Evolutionary conservation across 1,284 basidiomycete genomes (phyloP).

Genomic region (Marasmius sp.): DNA sequence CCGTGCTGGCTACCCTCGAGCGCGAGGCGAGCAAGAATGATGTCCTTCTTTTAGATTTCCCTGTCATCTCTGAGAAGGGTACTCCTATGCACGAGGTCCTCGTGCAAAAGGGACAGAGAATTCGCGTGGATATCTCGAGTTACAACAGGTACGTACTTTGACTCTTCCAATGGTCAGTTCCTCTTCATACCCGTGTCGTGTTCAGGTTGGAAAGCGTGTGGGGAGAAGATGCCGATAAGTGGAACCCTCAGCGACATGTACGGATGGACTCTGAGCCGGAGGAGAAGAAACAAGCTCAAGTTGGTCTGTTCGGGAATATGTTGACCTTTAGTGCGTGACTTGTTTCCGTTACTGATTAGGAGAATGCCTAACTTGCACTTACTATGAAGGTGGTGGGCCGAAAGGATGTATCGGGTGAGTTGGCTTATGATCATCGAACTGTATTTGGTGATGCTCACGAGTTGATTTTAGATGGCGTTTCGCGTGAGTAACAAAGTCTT

Average conservation of each 20-base stretch:
- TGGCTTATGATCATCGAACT: not conserved
- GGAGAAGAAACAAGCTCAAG: conserved; percentile 6
- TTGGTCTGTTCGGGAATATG: conserved; percentile 11
- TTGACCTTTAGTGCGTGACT: not conserved
- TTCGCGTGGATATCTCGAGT: conserved; percentile 10
- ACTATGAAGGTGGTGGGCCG: conserved; percentile 8
- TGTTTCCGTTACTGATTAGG: not conserved
- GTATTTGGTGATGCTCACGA: not conserved
- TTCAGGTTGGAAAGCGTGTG: conserved; percentile 5
- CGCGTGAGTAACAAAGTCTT: conserved; percentile 6
- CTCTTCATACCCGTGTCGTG: not conserved
- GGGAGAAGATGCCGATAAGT: conserved; percentile 13
- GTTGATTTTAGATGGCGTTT: conserved; percentile 2
- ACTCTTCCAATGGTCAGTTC: not conserved
- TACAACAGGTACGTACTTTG: conserved; percentile 7
- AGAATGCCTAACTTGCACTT: not conserved
- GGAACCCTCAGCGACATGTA: conserved; percentile 11
- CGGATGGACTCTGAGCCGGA: not conserved
- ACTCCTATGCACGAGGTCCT: conserved; percentile 17
- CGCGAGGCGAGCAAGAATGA: conserved; percentile 21
- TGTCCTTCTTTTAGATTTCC: conserved; percentile 18
- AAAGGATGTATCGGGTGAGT: conserved; percentile 12
- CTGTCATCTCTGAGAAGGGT: conserved; percentile 17
- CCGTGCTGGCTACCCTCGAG: conserved; percentile 17
- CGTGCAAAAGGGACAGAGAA: conserved; percentile 19